Percentiles rank a stretch among this genome's conserved stretches.
Conservation (phyloP, 192 early-diverging fungal species). For the Entophlyctis luteolus region DNA sequence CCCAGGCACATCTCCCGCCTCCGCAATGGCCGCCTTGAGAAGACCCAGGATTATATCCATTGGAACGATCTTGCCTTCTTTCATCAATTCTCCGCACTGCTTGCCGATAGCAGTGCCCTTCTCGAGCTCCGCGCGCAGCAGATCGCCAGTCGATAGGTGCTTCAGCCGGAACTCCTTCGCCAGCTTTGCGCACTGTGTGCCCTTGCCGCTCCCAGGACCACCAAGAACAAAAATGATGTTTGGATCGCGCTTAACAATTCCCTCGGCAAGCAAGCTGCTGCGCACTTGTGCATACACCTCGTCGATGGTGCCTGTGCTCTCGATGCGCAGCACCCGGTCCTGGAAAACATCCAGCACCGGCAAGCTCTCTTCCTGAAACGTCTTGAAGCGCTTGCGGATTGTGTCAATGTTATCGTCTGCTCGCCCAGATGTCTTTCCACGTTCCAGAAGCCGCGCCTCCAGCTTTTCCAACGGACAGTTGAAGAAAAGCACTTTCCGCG, state of each 20-base stretch:
- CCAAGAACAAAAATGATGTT: constrained; percentile 19
- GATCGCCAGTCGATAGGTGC: constrained; percentile 92
- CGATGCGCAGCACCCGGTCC: constrained; percentile 20
- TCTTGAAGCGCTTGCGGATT: constrained; percentile 54
- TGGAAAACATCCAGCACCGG: constrained; percentile 49
- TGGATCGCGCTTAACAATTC: background rate
- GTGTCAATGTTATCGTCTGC: constrained; percentile 59
- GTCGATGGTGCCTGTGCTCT: constrained; percentile 20
- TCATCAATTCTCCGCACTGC: constrained; percentile 81
- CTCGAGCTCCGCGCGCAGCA: constrained; percentile 85
- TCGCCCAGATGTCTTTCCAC: constrained; percentile 51
- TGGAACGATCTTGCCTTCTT: constrained; percentile 92
- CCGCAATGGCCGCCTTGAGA: constrained; percentile 77
- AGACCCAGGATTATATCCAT: constrained; percentile 82
- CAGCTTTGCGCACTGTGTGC: constrained; percentile 86
- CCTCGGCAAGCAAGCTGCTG: background rate
- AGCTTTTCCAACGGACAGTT: constrained; percentile 50
- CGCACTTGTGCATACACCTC: background rate
- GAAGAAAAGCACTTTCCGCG: constrained; percentile 39
- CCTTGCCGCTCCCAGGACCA: constrained; percentile 51
- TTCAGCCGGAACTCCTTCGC: constrained; percentile 84
- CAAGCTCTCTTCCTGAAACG: constrained; percentile 47
- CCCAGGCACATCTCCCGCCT: constrained; percentile 40
- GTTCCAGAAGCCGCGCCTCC: constrained; percentile 47
- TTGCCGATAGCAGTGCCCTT: constrained; percentile 57